Conservation (phyloP, 768 basidiomycete species). For the Tricholoma flavovirens region DNA sequence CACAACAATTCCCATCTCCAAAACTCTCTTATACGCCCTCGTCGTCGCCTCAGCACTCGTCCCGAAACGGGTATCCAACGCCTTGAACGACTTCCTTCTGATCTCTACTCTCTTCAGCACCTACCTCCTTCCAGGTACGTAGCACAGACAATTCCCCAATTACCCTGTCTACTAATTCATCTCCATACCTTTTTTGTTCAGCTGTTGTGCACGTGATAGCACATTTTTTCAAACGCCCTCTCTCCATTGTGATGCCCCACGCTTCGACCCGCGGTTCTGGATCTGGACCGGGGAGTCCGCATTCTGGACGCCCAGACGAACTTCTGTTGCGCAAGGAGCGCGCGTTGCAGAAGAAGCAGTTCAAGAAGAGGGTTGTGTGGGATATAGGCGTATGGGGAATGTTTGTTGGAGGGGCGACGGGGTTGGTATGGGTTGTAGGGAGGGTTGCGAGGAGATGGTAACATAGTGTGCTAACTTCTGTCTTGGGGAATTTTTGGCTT, state of each 20-base stretch:
- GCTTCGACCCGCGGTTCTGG: conserved; percentile 19
- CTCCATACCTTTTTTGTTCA: conserved; percentile 12
- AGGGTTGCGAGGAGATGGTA: conserved; percentile 50
- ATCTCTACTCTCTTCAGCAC: conserved; percentile 48
- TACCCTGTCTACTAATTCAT: not conserved
- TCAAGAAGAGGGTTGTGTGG: conserved; percentile 71
- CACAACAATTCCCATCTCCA: conserved; percentile 40
- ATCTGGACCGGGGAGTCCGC: conserved; percentile 15
- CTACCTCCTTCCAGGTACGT: conserved; percentile 57
- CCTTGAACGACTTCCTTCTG: conserved; percentile 45
- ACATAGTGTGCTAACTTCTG: not conserved
- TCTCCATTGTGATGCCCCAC: conserved; percentile 71
- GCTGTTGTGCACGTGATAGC: conserved; percentile 75
- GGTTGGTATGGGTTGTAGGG: conserved; percentile 53
- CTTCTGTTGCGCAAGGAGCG: conserved; percentile 84
- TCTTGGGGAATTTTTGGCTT: not conserved
- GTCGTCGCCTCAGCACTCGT: conserved; percentile 42
- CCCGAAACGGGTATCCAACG: conserved; percentile 29
- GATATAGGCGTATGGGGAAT: conserved; percentile 80
- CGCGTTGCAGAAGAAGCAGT: conserved; percentile 69
- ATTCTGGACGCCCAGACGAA: conserved; percentile 40
- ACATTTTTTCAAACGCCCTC: conserved; percentile 80
- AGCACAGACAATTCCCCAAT: not conserved
- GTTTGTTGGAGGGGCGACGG: conserved; percentile 51
- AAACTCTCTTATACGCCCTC: conserved; percentile 34